phyloP scores from a whole-genome alignment of 139 green algal genomes.

The Micractinium sp. region DNA sequence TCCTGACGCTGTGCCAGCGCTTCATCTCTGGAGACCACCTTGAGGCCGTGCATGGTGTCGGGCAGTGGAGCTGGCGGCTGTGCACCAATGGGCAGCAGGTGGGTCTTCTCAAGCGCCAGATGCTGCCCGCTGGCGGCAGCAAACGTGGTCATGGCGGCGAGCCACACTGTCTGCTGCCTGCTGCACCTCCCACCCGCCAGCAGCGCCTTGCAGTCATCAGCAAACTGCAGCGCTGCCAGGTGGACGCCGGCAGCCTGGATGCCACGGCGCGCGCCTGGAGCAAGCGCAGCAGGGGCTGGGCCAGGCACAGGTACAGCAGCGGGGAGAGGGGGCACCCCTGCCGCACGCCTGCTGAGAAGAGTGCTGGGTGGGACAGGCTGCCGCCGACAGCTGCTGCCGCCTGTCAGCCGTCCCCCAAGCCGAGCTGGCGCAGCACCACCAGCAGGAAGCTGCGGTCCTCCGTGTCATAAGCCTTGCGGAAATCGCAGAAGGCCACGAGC shows the following conservation, averaged over 20 bases:
- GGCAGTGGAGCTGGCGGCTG: neutral
- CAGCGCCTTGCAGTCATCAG: constrained; percentile 10
- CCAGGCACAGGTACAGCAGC: constrained; percentile 35
- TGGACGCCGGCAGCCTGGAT: neutral
- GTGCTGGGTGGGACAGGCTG: neutral
- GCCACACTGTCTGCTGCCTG: neutral
- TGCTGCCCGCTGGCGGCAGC: neutral
- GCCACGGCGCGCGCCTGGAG: neutral
- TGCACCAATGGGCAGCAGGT: neutral
- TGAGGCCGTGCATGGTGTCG: neutral
- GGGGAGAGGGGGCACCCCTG: constrained; percentile 46
- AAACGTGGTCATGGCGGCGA: constrained; percentile 13
- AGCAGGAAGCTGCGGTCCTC: too few species aligned
- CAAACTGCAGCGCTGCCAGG: neutral
- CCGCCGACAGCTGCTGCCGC: neutral
- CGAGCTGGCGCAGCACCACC: too few species aligned
- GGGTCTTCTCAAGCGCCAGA: neutral
- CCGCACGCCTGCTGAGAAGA: constrained; percentile 1
- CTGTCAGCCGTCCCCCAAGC: too few species aligned
- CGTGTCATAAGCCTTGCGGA: too few species aligned
- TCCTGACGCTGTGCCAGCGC: neutral
- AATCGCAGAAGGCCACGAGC: too few species aligned
- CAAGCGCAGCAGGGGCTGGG: constrained; percentile 26
- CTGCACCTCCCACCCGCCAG: neutral
- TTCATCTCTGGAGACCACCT: neutral